phyloP scores from a whole-genome alignment of 768 basidiomycete species.

The Russula brevipes region DNA sequence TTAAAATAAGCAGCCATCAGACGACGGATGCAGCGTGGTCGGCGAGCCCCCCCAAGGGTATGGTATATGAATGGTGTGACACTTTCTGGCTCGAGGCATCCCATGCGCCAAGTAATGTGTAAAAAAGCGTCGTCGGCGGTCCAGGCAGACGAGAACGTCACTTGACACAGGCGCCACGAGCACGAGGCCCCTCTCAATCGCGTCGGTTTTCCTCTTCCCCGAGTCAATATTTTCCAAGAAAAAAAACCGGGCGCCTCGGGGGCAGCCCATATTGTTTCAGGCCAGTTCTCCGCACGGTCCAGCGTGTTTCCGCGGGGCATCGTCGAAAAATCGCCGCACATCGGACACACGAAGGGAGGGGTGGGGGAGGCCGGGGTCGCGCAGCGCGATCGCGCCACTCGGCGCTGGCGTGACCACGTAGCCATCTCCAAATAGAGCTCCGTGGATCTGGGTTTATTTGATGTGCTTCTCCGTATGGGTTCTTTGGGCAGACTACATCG shows the following conservation, averaged over 20 bases:
- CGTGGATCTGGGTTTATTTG: constrained; percentile 12
- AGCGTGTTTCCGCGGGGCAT: background rate
- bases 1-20: constrained; percentile 6
- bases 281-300: background rate
- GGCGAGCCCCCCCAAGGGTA: constrained; percentile 4
- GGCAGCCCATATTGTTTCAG: background rate
- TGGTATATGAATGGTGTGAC: background rate
- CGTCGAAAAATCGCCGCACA: constrained; percentile 8
- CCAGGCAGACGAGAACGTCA: constrained; percentile 8
- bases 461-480: constrained; percentile 12
- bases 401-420: constrained; percentile 2
- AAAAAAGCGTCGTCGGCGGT: constrained; percentile 12
- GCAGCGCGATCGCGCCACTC: constrained; percentile 9
- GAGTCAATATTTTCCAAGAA: background rate
- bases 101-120: background rate
- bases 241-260: background rate
- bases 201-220: background rate
- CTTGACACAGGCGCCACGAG: constrained; percentile 13
- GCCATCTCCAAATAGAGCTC: constrained; percentile 4
- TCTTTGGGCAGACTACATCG: constrained; percentile 1
- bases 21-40: constrained; percentile 8
- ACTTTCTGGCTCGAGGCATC: constrained; percentile 9
- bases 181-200: constrained; percentile 9
- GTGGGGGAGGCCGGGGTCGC: background rate
- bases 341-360: background rate